phyloP scores from a whole-genome alignment of 2,329 filamentous ascomycete species.

The Beauveria bassiana region DNA sequence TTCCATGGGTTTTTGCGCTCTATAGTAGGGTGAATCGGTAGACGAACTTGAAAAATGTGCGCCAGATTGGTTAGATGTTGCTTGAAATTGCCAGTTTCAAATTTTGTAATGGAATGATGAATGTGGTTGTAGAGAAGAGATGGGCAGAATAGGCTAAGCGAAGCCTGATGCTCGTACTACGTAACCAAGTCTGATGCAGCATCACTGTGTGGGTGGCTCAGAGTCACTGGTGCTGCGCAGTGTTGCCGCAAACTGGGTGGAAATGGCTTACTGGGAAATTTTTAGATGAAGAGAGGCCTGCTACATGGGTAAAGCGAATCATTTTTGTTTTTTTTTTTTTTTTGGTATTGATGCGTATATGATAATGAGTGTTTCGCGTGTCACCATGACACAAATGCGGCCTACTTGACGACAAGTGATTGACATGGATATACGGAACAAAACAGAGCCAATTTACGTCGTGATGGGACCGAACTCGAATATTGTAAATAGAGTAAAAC shows the following conservation, averaged over 20 bases:
- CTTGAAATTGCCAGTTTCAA: not conserved
- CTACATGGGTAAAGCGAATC: no score
- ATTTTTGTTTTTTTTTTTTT: no score
- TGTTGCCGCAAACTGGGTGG: no score
- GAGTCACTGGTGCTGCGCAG: no score
- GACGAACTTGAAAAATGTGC: not conserved
- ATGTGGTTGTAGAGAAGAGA: not conserved
- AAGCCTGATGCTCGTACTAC: not conserved
- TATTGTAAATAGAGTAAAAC: not conserved
- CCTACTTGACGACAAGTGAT: no score
- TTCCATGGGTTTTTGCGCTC: not conserved
- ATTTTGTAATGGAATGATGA: no score
- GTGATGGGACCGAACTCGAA: not conserved
- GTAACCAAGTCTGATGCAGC: not conserved
- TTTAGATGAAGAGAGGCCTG: no score
- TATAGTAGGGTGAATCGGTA: not conserved
- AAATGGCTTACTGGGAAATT: no score
- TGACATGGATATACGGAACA: no score
- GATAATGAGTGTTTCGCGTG: no score
- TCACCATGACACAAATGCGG: no score
- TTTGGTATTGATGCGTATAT: no score
- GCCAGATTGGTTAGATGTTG: not conserved
- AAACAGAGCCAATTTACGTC: not conserved
- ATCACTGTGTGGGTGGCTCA: not conserved
- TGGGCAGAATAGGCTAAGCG: not conserved